Conservation (phyloP, 345 rosid species). For the Geranium brycei region DNA sequence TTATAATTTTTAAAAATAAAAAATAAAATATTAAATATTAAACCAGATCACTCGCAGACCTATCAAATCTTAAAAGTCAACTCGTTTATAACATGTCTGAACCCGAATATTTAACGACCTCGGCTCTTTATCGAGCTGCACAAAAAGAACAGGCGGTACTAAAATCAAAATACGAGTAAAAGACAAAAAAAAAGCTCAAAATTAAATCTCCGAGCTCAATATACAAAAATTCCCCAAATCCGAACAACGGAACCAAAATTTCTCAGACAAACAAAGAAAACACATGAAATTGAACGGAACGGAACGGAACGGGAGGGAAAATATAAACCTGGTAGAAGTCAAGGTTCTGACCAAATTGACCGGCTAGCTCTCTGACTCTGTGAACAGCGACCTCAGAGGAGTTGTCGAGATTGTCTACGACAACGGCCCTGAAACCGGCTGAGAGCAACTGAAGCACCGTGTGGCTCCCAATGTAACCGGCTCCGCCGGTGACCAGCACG, state of each 20-base stretch:
- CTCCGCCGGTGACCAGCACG: conserved; percentile 87
- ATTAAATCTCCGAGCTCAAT: neutral
- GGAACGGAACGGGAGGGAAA: neutral
- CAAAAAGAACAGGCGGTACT: too few species aligned
- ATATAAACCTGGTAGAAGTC: conserved; percentile 50
- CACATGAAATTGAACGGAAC: neutral
- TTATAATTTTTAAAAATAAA: too few species aligned
- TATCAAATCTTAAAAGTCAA: too few species aligned
- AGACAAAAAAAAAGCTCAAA: neutral
- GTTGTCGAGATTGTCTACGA: conserved; percentile 83
- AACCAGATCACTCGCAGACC: too few species aligned
- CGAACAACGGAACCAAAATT: neutral
- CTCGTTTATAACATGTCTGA: too few species aligned
- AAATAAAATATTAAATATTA: too few species aligned
- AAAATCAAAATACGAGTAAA: neutral
- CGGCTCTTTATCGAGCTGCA: too few species aligned
- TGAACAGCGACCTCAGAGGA: conserved; percentile 47
- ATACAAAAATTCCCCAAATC: neutral
- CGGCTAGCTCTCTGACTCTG: conserved; percentile 67
- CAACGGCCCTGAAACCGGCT: conserved; percentile 53
- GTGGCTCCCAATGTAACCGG: conserved; percentile 97
- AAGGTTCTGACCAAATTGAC: conserved; percentile 34
- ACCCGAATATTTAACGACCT: too few species aligned
- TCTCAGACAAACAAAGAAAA: neutral
- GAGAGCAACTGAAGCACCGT: conserved; percentile 81